These are phyloP conservation scores for Ogataea glucozyma DNA, from an alignment of 805 yeast genomes.

Conservation along the genomic window DNA sequence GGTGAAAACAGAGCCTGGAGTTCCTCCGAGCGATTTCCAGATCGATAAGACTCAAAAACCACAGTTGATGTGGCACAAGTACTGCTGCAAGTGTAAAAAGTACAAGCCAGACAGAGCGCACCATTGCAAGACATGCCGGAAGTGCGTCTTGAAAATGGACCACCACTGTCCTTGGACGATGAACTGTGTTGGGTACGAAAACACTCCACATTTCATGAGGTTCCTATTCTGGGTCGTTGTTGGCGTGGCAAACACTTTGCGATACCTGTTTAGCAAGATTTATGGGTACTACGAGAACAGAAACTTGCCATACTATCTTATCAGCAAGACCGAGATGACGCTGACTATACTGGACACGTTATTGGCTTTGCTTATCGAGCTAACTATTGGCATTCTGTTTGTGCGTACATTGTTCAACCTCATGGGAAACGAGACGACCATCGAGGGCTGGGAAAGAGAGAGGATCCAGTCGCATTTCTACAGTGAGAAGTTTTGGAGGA, in stretches of 20 bases:
- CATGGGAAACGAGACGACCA: constrained; percentile 76
- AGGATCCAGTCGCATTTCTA: constrained; percentile 68
- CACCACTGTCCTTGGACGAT: constrained; percentile 95
- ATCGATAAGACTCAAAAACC: constrained; percentile 29
- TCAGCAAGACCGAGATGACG: constrained; percentile 52
- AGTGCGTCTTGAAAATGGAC: constrained; percentile 86
- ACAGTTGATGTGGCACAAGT: constrained; percentile 52
- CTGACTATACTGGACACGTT: constrained; percentile 58
- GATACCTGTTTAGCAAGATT: constrained; percentile 43
- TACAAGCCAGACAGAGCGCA: constrained; percentile 84
- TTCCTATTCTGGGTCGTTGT: constrained; percentile 67
- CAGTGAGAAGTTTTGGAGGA: constrained; percentile 54
- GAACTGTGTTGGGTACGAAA: constrained; percentile 82
- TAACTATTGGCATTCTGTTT: constrained; percentile 60
- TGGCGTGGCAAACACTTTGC: constrained; percentile 49
- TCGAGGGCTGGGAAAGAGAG: constrained; percentile 91
- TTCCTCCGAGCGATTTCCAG: constrained; percentile 53
- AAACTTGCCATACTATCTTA: constrained; percentile 55
- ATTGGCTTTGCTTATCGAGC: constrained; percentile 55
- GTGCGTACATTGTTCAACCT: constrained; percentile 61
- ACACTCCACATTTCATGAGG: constrained; percentile 77
- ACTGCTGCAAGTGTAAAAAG: constrained; percentile 69
- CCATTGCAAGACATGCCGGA: constrained; percentile 78
- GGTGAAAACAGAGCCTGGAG: constrained; percentile 65
- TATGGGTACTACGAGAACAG: constrained; percentile 47